Evolutionary conservation across 2,329 filamentous ascomycete genomes (phyloP), one percentile per base, ranked within the genome.

Genomic region (Stachybotrys elegans): DNA sequence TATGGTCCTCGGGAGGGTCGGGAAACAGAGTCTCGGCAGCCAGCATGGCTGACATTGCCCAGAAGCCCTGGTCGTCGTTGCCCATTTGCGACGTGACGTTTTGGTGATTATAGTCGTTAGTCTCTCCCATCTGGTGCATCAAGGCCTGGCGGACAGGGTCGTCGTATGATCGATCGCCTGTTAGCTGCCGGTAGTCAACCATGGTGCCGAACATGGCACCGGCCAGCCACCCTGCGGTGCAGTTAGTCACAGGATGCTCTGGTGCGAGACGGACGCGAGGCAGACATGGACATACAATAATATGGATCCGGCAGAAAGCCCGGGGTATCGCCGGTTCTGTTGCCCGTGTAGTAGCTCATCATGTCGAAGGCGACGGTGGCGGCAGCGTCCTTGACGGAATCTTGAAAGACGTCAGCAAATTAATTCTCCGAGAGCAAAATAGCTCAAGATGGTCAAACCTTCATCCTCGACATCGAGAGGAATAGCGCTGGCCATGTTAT

Each of bases 21-120:
- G 84, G 83, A 55, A 86, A 93, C 50, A 81, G 83, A 55, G 83
- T 79, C 65, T 94, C 88, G 27, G 85, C 84, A 3, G 88, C 88
- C 9, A 79, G 77, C 73, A 94, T 86, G 47, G 84, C 86, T 1
- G 88, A 80, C 70, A 92, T 76, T 14, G 79, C 86, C 88, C 88
- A 94, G 66, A 93, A 92, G 6, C 86, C 83, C 61, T 88, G 85
- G 54, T 88, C 85, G 51, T 89, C 85, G 63, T 88, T 88, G 51
- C 84, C 83, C 48, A 76, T 63, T 2, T 73, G 75, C 39, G 69
- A 63, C 6, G 79, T 81, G 60, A 83, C 79, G 61, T 84, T 84
- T n/a, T 62, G 57, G 4, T 83, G 84, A 81, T 85, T 83, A 58
- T 74, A 86, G 57, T 86, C 77, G 11, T 61, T 56, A 48, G 78